These are phyloP conservation scores for Striga asiatica DNA, from an alignment of 257 asterid genomes.

Conservation along the genomic window DNA sequence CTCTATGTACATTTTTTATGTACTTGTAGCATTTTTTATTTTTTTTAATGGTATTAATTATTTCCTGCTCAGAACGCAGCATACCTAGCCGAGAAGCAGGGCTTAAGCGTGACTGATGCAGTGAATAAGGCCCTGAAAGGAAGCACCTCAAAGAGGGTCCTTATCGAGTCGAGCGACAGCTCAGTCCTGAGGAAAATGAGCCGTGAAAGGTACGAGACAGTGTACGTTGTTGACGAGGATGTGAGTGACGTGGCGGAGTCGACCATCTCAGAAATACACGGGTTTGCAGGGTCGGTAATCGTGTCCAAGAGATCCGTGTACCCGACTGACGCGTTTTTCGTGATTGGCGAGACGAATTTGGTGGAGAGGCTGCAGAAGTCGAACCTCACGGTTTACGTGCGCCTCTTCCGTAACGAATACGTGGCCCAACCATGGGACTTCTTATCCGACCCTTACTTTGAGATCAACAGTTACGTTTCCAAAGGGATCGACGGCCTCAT, in stretches of 20 bases:
- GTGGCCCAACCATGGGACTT: neutral
- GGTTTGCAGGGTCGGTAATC: conserved; percentile 56
- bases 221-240: conserved; percentile 44
- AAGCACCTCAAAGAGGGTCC: conserved; percentile 44
- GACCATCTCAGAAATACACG: conserved; percentile 47
- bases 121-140: conserved; percentile 44
- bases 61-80: conserved; percentile 88
- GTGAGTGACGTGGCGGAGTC: conserved; percentile 47
- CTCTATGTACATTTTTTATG: too few species aligned
- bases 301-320: conserved; percentile 42
- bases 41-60: too few species aligned
- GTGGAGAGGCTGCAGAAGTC: conserved; percentile 45
- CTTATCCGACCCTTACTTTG: neutral
- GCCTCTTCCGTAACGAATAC: neutral
- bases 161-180: conserved; percentile 58
- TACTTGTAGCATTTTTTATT: too few species aligned
- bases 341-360: conserved; percentile 31
- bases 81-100: conserved; percentile 57
- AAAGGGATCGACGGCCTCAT: neutral
- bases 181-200: conserved; percentile 44
- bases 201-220: conserved; percentile 47
- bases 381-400: conserved; percentile 48
- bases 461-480: neutral
- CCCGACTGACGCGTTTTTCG: conserved; percentile 26
- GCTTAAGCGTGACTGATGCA: conserved; percentile 52